Percentiles rank a stretch among this genome's conserved stretches.
Evolutionary conservation across 495 filamentous ascomycete genomes (phyloP).

Genomic region (Xylaria intraflava): DNA sequence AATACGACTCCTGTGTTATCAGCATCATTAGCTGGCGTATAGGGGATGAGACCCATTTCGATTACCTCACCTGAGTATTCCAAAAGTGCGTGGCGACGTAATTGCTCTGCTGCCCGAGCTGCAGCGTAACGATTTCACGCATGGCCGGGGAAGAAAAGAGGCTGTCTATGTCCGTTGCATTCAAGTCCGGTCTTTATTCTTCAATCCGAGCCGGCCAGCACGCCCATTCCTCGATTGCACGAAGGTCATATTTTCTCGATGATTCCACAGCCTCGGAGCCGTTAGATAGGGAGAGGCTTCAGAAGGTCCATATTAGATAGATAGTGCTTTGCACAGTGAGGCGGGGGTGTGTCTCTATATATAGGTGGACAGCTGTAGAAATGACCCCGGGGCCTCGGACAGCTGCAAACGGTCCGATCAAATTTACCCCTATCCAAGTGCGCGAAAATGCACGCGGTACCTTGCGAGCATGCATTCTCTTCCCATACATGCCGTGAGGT

Average conservation of each 20-base stretch:
- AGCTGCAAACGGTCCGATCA: too few species aligned
- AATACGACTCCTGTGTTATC: slow-evolving; percentile 80
- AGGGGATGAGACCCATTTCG: neutral
- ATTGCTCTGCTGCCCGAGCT: slow-evolving; percentile 88
- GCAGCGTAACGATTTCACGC: slow-evolving; percentile 94
- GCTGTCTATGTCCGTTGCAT: neutral
- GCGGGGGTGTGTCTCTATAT: too few species aligned
- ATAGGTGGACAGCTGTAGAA: too few species aligned
- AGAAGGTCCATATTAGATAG: too few species aligned
- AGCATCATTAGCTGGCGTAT: slow-evolving; percentile 3
- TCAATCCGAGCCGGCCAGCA: neutral
- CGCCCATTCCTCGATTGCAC: neutral
- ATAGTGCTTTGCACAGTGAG: too few species aligned
- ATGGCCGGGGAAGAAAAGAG: slow-evolving; percentile 42
- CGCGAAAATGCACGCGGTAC: too few species aligned
- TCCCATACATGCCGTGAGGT: too few species aligned
- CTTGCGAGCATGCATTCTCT: too few species aligned
- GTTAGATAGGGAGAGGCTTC: too few species aligned
- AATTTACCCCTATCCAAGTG: too few species aligned
- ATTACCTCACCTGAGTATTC: slow-evolving; percentile 67
- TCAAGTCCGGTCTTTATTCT: neutral
- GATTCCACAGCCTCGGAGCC: too few species aligned
- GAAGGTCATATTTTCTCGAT: neutral
- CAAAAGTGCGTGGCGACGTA: slow-evolving; percentile 97
- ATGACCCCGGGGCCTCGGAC: too few species aligned